phyloP scores from a whole-genome alignment of 306 rosid genomes.

The Pachyrhizus erosus region DNA sequence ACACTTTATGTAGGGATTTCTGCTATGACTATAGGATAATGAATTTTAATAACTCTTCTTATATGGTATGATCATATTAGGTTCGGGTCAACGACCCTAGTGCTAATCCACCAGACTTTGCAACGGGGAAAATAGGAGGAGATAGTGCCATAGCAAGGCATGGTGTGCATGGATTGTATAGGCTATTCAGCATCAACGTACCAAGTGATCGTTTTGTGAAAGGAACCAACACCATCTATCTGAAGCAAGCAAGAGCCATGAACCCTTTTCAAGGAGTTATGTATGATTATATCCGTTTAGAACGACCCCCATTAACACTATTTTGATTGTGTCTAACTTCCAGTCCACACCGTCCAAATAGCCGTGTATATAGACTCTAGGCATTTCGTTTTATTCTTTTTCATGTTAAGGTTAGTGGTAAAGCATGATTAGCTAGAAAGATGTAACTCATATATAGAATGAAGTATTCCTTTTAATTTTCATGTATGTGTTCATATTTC shows the following conservation, averaged over 20 bases:
- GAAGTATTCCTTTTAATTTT: background rate
- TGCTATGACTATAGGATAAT: background rate
- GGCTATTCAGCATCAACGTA: slow-evolving; percentile 63
- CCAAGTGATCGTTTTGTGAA: slow-evolving; percentile 41
- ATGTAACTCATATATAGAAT: background rate
- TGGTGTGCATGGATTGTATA: slow-evolving; percentile 85
- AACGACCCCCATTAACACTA: slow-evolving; percentile 55
- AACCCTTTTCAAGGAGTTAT: slow-evolving; percentile 67
- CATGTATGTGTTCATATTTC: too few relatives aligned
- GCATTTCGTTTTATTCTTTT: slow-evolving; percentile 20
- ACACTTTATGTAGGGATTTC: too few relatives aligned
- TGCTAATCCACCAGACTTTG: slow-evolving; percentile 31
- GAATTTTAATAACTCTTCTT: background rate
- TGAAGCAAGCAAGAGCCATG: slow-evolving; percentile 55
- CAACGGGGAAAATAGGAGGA: slow-evolving; percentile 66
- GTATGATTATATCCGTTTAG: slow-evolving; percentile 92
- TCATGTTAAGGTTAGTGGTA: background rate
- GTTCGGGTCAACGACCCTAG: slow-evolving; percentile 59
- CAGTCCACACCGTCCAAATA: slow-evolving; percentile 11
- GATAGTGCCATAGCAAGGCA: slow-evolving; percentile 92
- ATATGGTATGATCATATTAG: slow-evolving; percentile 42
- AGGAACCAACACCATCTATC: slow-evolving; percentile 67
- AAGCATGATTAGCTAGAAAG: background rate
- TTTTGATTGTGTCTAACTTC: slow-evolving; percentile 36
- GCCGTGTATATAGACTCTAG: slow-evolving; percentile 7